These are phyloP conservation scores for Pelargonium citronellum DNA, from an alignment of 441 rosid species.

Conservation along the genomic window DNA sequence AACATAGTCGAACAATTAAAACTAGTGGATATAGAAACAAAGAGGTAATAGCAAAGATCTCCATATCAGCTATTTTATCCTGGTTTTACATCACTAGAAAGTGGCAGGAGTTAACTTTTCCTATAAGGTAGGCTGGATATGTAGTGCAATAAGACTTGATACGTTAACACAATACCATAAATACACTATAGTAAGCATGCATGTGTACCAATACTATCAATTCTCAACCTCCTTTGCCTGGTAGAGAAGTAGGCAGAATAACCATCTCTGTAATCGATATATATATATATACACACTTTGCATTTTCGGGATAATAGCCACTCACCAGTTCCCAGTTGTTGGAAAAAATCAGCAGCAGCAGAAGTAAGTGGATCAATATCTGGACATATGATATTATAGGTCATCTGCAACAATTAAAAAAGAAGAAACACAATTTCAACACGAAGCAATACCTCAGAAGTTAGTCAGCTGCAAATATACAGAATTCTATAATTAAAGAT, in stretches of 20 bases:
- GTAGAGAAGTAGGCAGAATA: slow-evolving; percentile 1
- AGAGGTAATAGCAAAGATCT: background rate
- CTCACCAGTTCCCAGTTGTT: slow-evolving; percentile 94
- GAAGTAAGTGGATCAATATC: slow-evolving; percentile 92
- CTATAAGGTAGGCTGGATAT: background rate
- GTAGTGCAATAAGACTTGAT: background rate
- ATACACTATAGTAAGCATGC: background rate
- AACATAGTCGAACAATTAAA: background rate
- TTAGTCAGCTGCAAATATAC: slow-evolving; percentile 9
- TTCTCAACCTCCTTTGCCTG: background rate
- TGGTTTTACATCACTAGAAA: slow-evolving; percentile 1
- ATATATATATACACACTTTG: slow-evolving; percentile 8
- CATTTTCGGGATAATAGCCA: slow-evolving; percentile 10
- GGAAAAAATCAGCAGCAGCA: slow-evolving; percentile 96
- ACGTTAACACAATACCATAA: background rate
- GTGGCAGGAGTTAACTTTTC: background rate
- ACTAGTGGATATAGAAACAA: background rate
- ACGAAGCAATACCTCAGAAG: slow-evolving; percentile 12
- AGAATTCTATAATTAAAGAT: slow-evolving; percentile 12
- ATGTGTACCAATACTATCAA: background rate
- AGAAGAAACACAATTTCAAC: slow-evolving; percentile 16
- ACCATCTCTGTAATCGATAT: background rate
- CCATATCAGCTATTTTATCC: background rate
- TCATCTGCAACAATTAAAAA: slow-evolving; percentile 53
- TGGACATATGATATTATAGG: slow-evolving; percentile 86